Base-by-base conservation (phyloP, 495 filamentous ascomycete genomes). In the Neurospora tetrasperma region DNA sequence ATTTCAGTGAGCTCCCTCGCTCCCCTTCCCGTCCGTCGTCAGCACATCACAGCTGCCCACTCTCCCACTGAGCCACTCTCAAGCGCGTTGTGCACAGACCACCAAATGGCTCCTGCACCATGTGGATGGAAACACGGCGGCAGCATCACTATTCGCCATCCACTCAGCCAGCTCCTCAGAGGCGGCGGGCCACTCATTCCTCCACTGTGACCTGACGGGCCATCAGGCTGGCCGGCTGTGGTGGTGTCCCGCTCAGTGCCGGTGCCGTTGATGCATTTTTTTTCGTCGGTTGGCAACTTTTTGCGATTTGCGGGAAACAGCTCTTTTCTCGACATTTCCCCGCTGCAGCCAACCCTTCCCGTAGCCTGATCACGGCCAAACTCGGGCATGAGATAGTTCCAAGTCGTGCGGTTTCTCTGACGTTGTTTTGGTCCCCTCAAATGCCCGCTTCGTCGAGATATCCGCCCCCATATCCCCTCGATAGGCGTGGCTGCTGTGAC, bases 401-500 rank as follows among this genome's bases (percentile, higher is more conserved):
- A 82, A 82, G 76, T 79, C 76, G 75, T 80, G 84, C 80, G 87
- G 85, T 86, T 89, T 84, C 78, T 81, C 86, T 88, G 91, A 94
- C 88, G 84, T 85, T 84, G 79, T 82, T 88, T 89, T 91, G 80
- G 82, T 77, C 78, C 71, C 78, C 78, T 83, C 88, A 85, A 80
- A 91, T 88, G 85, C 84, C 79, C 84, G 81, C 86, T 87, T 89
- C 87, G 85, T 86, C 84, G 87, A 88, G 88, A 88, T 89, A 85
- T 84, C 86, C 89, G 90, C 80, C 80, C 77, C 79, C 76, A 75
- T 74, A 73, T 74, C 78, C 73, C 78, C 79, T 75, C 75, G 14
- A 18, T 66, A 66, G 54, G 54, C 54, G 54, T 66, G 54, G 54
- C 54, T 66, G 54, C 54, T 8, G 54, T 66, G 27, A 66, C 54